phyloP scores from a whole-genome alignment of 2,329 filamentous ascomycete genomes.

The Claviceps maximensis region DNA sequence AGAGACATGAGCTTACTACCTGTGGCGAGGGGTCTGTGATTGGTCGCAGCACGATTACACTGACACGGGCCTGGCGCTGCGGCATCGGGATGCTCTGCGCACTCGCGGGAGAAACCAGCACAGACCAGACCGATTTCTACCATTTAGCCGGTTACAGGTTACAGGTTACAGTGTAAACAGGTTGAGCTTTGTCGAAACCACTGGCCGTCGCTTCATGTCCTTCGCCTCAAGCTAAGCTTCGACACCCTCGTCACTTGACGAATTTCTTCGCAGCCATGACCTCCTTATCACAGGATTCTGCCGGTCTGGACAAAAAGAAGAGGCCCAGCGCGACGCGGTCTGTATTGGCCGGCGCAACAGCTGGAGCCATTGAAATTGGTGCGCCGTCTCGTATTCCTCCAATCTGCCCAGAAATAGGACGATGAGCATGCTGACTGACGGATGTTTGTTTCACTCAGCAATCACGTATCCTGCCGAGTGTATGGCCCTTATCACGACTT shows the following conservation, averaged over 20 bases:
- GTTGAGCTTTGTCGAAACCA: no score
- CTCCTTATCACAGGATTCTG: conserved; percentile 12
- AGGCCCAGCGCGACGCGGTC: conserved; percentile 72
- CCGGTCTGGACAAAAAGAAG: conserved; percentile 23
- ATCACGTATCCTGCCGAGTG: conserved; percentile 94
- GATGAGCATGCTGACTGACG: background rate
- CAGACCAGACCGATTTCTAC: no score
- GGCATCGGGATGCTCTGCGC: no score
- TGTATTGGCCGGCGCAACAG: conserved; percentile 83
- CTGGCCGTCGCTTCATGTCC: background rate
- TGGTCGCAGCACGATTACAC: no score
- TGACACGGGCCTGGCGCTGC: no score
- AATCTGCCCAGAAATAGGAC: background rate
- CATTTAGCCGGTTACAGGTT: no score
- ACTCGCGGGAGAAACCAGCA: no score
- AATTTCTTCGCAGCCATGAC: conserved; percentile 15
- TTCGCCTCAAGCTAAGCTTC: background rate
- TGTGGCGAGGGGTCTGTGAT: no score
- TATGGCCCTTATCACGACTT: conserved; percentile 23
- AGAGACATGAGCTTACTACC: no score
- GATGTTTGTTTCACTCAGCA: conserved; percentile 27
- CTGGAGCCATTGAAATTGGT: conserved; percentile 91
- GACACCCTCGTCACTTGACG: background rate
- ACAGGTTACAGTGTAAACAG: no score
- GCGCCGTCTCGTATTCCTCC: conserved; percentile 14